phyloP scores from a whole-genome alignment of 1,284 basidiomycete genomes.

The Phlebopus sp. region DNA sequence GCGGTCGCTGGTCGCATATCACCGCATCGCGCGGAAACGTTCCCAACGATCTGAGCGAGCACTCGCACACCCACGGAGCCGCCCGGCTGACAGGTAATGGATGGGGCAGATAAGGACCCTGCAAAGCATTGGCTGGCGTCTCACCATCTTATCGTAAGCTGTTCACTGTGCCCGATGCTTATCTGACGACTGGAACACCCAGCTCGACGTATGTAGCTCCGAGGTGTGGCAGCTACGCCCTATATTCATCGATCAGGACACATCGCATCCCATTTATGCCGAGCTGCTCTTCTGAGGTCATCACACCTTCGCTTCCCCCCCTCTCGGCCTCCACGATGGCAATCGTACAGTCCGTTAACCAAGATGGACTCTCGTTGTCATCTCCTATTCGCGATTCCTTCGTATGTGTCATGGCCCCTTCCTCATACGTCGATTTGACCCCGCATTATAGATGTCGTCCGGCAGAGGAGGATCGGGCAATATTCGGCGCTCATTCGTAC shows the following conservation, averaged over 20 bases:
- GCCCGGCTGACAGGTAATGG: slow-evolving; percentile 1
- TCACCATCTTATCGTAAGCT: slow-evolving; percentile 1
- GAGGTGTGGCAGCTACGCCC: not conserved
- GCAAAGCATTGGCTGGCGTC: slow-evolving; percentile 9
- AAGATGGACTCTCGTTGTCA: slow-evolving; percentile 17
- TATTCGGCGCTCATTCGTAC: slow-evolving; percentile 45
- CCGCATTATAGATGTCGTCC: slow-evolving; percentile 44
- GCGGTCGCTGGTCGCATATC: not conserved
- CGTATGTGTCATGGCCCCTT: slow-evolving; percentile 24
- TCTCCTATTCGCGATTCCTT: slow-evolving; percentile 36
- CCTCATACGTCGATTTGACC: not conserved
- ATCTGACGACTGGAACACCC: slow-evolving; percentile 14
- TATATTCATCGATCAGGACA: slow-evolving; percentile 1
- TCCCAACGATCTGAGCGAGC: not conserved
- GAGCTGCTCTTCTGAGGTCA: not conserved
- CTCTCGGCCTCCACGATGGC: slow-evolving; percentile 11
- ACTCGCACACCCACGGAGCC: not conserved
- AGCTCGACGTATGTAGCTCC: not conserved
- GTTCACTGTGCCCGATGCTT: slow-evolving; percentile 13
- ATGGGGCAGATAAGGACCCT: slow-evolving; percentile 19
- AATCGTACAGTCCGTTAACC: not conserved
- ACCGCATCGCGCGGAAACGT: not conserved
- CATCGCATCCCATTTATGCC: not conserved
- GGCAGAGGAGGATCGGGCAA: slow-evolving; percentile 70
- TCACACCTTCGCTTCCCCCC: not conserved